Evolutionary conservation across 495 filamentous ascomycete genomes (phyloP), one percentile per base, ranked within the genome.

Genomic region (Antarctomyces pellizariae): DNA sequence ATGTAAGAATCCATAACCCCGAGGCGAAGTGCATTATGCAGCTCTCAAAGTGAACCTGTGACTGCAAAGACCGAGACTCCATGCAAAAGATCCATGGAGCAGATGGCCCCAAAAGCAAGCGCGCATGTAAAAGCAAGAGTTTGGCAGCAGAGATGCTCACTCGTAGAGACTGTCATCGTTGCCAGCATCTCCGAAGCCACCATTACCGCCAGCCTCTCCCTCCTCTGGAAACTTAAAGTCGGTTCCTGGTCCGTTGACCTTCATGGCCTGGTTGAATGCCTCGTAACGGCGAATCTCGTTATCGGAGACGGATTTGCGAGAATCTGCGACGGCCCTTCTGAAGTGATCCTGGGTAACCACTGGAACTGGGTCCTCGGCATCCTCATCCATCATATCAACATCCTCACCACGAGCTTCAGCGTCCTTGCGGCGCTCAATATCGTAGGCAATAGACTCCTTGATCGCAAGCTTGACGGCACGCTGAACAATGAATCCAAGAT

Each of bases 401-500:
- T 74, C 67, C 31, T 73, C 66, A 35, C 79, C 84, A 35, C 69
- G 74, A 32, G 75, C 80, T 50, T 91, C 86, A 33, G 75, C 82
- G 36, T 68, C 67, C 62, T 89, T 91, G 36, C 57, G 56, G 35
- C 75, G 71, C 57, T 91, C 75, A 35, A 97, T 92, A 29, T 93
- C 83, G 26, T 60, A 45, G 7, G 66, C 53, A 49, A 97, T 97
- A n/a, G 82, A 64, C 53, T 97, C 71, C 65, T 93, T 97, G 58
- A 97, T 97, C 35, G 86, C 86, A 39, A 97, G 70, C 67, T 97
- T 97, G 62, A 92, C 84, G 34, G 86, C 86, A 45, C 86, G 80
- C 57, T 97, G 86, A 13, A 86, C 91, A 46, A 97, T 76, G 60
- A 93, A 97, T 39, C 84, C 89, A 48, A 97, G 68, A 75, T 97